Conservation (phyloP, 805 yeast genomes). For the Pichia ethanolica region DNA sequence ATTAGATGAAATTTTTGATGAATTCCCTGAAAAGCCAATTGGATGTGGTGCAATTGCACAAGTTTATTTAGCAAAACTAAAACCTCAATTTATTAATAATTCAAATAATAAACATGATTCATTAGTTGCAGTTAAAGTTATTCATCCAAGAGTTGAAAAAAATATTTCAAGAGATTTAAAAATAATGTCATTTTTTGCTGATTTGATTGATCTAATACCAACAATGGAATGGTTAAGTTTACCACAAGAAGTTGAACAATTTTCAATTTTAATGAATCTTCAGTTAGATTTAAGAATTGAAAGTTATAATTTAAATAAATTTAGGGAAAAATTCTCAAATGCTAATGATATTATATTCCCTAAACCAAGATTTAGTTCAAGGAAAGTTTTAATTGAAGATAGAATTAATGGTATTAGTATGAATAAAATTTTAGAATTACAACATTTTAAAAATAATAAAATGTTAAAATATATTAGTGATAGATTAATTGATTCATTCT, state of each 20-base stretch:
- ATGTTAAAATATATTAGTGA: conserved; percentile 67
- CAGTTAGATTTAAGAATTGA: conserved; percentile 90
- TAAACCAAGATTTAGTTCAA: conserved; percentile 59
- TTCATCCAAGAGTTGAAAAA: conserved; percentile 78
- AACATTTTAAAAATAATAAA: conserved; percentile 34
- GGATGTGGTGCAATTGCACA: conserved; percentile 99
- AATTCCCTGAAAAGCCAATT: conserved; percentile 64
- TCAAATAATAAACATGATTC: conserved; percentile 32
- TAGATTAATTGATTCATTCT: conserved; percentile 81
- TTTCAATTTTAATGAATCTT: conserved; percentile 73
- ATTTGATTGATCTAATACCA: conserved; percentile 62
- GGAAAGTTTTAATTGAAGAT: conserved; percentile 79
- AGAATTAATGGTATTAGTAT: conserved; percentile 77
- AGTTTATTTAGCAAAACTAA: conserved; percentile 71
- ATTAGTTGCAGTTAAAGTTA: conserved; percentile 82
- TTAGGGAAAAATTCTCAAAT: conserved; percentile 58
- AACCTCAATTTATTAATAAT: conserved; percentile 29
- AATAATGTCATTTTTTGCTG: conserved; percentile 80
- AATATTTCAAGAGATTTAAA: conserved; percentile 72
- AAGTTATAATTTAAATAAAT: conserved; percentile 67
- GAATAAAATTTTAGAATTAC: conserved; percentile 53
- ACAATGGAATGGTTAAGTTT: conserved; percentile 97
- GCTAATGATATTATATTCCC: conserved; percentile 70
- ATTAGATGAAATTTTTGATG: conserved; percentile 74
- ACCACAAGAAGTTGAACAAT: conserved; percentile 90